Percentiles rank a stretch among this genome's conserved stretches.
Evolutionary conservation across 1,284 basidiomycete species (phyloP).

Genomic region (Ustilago cynodontis): DNA sequence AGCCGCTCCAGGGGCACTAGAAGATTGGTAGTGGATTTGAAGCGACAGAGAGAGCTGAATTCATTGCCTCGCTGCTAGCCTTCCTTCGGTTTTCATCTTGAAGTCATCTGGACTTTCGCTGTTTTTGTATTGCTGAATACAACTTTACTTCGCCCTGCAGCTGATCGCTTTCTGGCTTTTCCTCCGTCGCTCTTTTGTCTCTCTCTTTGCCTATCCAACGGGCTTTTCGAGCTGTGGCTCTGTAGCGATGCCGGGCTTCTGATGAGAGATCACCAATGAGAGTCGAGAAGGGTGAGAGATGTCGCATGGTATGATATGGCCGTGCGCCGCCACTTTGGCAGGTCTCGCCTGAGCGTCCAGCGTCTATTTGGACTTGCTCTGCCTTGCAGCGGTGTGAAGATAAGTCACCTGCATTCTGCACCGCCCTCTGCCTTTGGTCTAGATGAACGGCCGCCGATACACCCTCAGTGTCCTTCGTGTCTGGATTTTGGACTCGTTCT

Average conservation of each 20-base stretch:
- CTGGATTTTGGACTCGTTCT: too few species aligned
- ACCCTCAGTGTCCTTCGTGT: too few species aligned
- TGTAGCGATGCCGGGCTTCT: slow-evolving; percentile 5
- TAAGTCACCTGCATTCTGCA: not conserved
- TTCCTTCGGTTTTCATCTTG: not conserved
- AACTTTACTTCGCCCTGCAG: not conserved
- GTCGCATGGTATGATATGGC: not conserved
- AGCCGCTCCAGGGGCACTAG: too few species aligned
- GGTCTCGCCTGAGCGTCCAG: not conserved
- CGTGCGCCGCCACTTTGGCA: not conserved
- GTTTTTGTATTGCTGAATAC: slow-evolving; percentile 3
- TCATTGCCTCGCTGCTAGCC: not conserved
- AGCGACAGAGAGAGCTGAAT: not conserved
- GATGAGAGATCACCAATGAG: slow-evolving; percentile 11
- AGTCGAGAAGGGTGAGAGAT: too few species aligned
- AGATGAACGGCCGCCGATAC: too few species aligned
- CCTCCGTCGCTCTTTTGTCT: not conserved
- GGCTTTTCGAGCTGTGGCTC: not conserved
- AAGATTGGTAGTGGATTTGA: not conserved
- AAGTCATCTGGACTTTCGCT: too few species aligned
- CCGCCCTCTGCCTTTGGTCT: not conserved
- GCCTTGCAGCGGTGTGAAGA: not conserved
- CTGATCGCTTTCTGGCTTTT: slow-evolving; percentile 1
- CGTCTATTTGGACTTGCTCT: not conserved
- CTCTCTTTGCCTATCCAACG: slow-evolving; percentile 1